Conservation (phyloP, 208 protist species). For the Trypanosoma boissoni region DNA sequence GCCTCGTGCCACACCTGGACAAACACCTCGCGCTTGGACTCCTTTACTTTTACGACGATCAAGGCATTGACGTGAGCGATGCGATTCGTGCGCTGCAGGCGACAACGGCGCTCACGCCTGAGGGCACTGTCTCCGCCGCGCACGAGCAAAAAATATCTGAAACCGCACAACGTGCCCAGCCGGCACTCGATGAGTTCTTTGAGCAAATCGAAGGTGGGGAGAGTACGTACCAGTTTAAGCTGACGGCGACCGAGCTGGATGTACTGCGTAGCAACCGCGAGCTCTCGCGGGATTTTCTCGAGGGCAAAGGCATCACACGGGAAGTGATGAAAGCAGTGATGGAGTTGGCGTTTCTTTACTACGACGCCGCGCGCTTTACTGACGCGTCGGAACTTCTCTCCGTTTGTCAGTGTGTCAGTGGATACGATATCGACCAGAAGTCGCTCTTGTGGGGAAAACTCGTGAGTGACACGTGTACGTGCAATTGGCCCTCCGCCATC, state of each 20-base stretch:
- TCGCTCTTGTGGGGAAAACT: constrained; percentile 86
- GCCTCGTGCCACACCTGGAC: constrained; percentile 78
- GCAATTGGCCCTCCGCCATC: constrained; percentile 83
- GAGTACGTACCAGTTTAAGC: constrained; percentile 78
- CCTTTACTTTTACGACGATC: constrained; percentile 68
- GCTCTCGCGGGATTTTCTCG: constrained; percentile 71
- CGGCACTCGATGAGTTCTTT: constrained; percentile 81
- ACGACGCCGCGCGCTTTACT: constrained; percentile 81
- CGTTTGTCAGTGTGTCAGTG: constrained; percentile 77
- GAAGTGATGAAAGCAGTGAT: constrained; percentile 69
- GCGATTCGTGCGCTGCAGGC: constrained; percentile 60
- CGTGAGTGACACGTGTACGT: constrained; percentile 77
- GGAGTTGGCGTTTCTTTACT: constrained; percentile 80
- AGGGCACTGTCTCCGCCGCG: constrained; percentile 63
- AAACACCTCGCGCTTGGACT: constrained; percentile 85
- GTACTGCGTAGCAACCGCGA: constrained; percentile 67
- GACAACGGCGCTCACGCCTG: constrained; percentile 64
- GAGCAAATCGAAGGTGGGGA: constrained; percentile 46
- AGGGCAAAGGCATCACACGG: constrained; percentile 67
- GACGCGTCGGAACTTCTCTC: constrained; percentile 80
- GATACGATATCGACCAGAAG: constrained; percentile 67
- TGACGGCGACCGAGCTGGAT: constrained; percentile 72
- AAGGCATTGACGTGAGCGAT: constrained; percentile 68
- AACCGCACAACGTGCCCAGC: constrained; percentile 47
- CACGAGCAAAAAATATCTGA: constrained; percentile 65